A percentile compares a stretch with the other conserved stretches of the same genome.
phyloP scores from a whole-genome alignment of 2,329 filamentous ascomycete genomes.

The Chlorencoelia australis region DNA sequence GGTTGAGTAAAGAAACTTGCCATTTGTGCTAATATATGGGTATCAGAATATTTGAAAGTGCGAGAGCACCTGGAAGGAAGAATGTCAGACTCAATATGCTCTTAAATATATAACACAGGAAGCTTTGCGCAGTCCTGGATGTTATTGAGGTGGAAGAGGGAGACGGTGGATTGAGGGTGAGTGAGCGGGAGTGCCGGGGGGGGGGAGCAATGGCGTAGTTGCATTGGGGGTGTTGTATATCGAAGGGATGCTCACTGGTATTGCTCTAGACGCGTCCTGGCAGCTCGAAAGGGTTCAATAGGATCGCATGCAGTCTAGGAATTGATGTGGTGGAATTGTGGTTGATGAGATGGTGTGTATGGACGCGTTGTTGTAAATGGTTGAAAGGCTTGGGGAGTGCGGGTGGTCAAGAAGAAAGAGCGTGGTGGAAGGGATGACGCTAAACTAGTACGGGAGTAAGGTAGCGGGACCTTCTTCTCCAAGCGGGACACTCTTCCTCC shows the following conservation, averaged over 20 bases:
- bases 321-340: slow-evolving; percentile 19
- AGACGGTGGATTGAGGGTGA: slow-evolving; percentile 7
- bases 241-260: neutral
- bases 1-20: slow-evolving; percentile 10
- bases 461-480: no score
- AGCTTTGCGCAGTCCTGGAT: slow-evolving; percentile 6
- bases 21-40: slow-evolving; percentile 18
- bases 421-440: no score
- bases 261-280: slow-evolving; percentile 22
- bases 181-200: slow-evolving; percentile 7
- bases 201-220: slow-evolving; percentile 11
- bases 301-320: slow-evolving; percentile 26
- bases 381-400: slow-evolving; percentile 27
- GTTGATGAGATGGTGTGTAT: slow-evolving; percentile 18
- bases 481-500: no score
- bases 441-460: no score
- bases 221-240: slow-evolving; percentile 2
- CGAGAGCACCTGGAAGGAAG: slow-evolving; percentile 14
- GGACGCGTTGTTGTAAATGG: slow-evolving; percentile 15
- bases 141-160: slow-evolving; percentile 4
- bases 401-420: slow-evolving; percentile 6
- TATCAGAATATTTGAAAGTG: slow-evolving; percentile 9
- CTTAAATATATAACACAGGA: slow-evolving; percentile 7
- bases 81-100: slow-evolving; percentile 18
- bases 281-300: slow-evolving; percentile 12